Base-by-base conservation (phyloP, 192 early-diverging fungal genomes). In the Backusella circina region DNA sequence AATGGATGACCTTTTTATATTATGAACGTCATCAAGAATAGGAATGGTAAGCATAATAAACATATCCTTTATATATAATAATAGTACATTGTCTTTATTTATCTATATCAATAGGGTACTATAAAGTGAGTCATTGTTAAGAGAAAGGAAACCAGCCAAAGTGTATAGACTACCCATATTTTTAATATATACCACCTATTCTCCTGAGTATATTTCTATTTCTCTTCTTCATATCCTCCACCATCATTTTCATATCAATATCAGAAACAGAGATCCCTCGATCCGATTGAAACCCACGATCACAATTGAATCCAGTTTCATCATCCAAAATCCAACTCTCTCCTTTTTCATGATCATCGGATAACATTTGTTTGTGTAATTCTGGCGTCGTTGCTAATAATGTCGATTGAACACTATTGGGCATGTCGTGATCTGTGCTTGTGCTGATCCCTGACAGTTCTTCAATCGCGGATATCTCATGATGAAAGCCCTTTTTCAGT, bases 11-110 rank as follows among this genome's bases (percentile, higher is more conserved):
- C 13, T 47, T 93, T 75, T 73, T 39, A 80, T 16, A 32, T 86
- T 33, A 73, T 86, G 54, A 61, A 41, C 50, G 69, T 80, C 65
- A 88, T 96, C 39, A 75, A 79, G 67, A 77, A 77, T 66, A 94
- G 91, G 83, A 98, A 98, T 78, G 91, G 92, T 91, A 83, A 39
- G 74, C 77, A 13, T 37, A 35, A 54, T 12, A 35, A n/a, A n/a
- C n/a, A n/a, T n/a, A n/a, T n/a, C n/a, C n/a, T 31, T 33, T 41
- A 30, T 6, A 39, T 35, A 38, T 41, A 50, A 41, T 2, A 32
- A 13, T n/a, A n/a, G n/a, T n/a, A n/a, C n/a, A n/a, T n/a, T n/a
- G n/a, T n/a, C n/a, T n/a, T n/a, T n/a, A n/a, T n/a, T n/a, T n/a
- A n/a, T n/a, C n/a, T n/a, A n/a, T n/a, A n/a, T n/a, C n/a, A n/a